A percentile compares a stretch with the other conserved stretches of the same genome.
Evolutionary conservation across 768 basidiomycete species (phyloP).

Genomic region (Rhodotorula taiwanensis): DNA sequence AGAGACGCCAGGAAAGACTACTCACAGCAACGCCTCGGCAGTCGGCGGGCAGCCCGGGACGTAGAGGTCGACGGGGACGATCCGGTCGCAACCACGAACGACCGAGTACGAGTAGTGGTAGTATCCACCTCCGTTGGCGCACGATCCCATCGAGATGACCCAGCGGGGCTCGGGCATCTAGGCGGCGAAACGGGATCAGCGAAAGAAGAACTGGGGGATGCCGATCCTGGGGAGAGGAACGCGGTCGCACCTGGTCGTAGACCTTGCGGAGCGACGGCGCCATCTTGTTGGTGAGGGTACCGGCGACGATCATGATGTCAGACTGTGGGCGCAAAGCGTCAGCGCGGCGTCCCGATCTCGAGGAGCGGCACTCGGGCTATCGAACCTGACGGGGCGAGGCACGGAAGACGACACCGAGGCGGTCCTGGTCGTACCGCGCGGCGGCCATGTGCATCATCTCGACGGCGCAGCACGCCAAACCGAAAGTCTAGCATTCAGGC

Average conservation of each 20-base stretch:
- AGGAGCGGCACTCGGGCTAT: too few relatives aligned
- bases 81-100: slow-evolving; percentile 94
- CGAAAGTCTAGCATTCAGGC: slow-evolving; percentile 47
- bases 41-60: slow-evolving; percentile 86
- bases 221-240: neutral
- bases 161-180: slow-evolving; percentile 99
- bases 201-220: neutral
- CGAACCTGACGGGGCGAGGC: slow-evolving; percentile 71
- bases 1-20: too few relatives aligned
- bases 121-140: slow-evolving; percentile 95
- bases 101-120: slow-evolving; percentile 99
- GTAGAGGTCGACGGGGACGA: slow-evolving; percentile 97
- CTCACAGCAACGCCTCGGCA: slow-evolving; percentile 94
- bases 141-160: slow-evolving; percentile 99
- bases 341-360: neutral
- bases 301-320: slow-evolving; percentile 98
- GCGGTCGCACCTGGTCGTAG: slow-evolving; percentile 54
- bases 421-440: slow-evolving; percentile 95
- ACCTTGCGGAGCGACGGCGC: slow-evolving; percentile 94
- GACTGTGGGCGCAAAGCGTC: slow-evolving; percentile 53
- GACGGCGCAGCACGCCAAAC: slow-evolving; percentile 96
- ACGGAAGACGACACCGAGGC: slow-evolving; percentile 94
- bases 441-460: slow-evolving; percentile 99
- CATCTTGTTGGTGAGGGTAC: slow-evolving; percentile 99
- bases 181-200: slow-evolving; percentile 41